Evolutionary conservation across 164 flowering plant genomes (phyloP).

Genomic region (Taxillus chinensis): DNA sequence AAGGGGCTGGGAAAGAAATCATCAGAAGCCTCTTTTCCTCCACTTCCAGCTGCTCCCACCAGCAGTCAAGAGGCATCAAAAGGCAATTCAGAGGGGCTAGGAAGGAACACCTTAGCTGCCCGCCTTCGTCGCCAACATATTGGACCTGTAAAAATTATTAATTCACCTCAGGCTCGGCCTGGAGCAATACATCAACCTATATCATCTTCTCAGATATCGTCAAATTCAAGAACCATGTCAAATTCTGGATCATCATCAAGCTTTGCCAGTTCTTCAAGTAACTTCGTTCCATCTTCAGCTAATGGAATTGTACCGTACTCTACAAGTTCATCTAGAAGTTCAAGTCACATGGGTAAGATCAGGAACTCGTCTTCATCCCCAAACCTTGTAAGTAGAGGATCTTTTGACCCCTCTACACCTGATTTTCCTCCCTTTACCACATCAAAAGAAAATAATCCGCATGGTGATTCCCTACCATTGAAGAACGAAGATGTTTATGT

Average conservation of each 20-base stretch:
- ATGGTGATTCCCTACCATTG: background rate
- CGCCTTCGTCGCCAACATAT: background rate
- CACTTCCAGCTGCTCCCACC: constrained; percentile 39
- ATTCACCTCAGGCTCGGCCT: background rate
- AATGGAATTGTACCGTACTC: background rate
- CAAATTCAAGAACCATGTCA: background rate
- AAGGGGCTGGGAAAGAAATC: background rate
- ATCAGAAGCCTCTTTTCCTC: constrained; percentile 45
- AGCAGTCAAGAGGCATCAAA: constrained; percentile 26
- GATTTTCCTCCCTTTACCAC: background rate
- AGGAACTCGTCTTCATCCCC: background rate
- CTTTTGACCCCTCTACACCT: background rate
- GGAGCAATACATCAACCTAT: background rate
- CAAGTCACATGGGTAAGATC: background rate
- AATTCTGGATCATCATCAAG: background rate
- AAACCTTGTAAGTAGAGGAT: background rate
- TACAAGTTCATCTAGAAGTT: background rate
- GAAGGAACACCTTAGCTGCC: background rate
- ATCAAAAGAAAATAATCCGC: background rate
- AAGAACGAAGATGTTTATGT: background rate
- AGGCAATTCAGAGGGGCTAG: constrained; percentile 9
- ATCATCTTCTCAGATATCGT: background rate
- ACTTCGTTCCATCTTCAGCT: background rate
- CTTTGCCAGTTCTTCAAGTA: background rate
- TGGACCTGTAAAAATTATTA: background rate